Evolutionary conservation across 2,329 filamentous ascomycete species (phyloP), one percentile per base, ranked within the genome.

Genomic region (Byssochlamys sp.): DNA sequence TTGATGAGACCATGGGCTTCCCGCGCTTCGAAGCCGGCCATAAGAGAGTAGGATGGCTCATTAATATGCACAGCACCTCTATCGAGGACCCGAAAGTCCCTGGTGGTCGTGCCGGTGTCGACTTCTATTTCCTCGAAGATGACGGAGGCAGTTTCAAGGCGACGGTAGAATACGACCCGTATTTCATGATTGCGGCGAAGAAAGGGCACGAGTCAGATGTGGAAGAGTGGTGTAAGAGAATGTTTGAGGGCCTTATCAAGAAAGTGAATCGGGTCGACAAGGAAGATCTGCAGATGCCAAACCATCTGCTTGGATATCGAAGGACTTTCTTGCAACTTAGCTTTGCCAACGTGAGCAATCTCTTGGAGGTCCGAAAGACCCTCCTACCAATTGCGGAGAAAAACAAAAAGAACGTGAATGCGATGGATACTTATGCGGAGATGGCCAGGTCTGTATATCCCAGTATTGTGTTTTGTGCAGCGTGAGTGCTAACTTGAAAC

Each of bases 401-500:
- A 77, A 99, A 99, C 72, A 95, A 89, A 78, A 95, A 94, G 76
- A 92, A 90, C 65, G 87, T 96, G 81, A 91, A 90, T 78, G 90
- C 91, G 55, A 95, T 97, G 88, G 94, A 99, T 78, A 91, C 92
- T 63, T 99, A 99, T 78, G 91, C 91, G 49, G 94, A 99, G 78
- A 91, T 97, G 68, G 90, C 90, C 60, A 88, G 86, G 89, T 92
- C 60, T 53, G 65, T 61, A 29, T 49, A 7, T 25, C 26, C 33
- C 25, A 3, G 35, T 59, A 27, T 27, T 19, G 11, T 53, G 55
- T 35, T 24, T 50, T 35, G 28, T 55, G 14, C 29, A 26, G 25
- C 24, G 12, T 28, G n/a, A 2, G 14, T 53, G 52, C 63, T 72
- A 59, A 73, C 55, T 29, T 12, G 14, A 55, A 29, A 60, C 70